Evolutionary conservation across 1,284 basidiomycete species (phyloP).

Genomic region (Cryptococcus sp.): DNA sequence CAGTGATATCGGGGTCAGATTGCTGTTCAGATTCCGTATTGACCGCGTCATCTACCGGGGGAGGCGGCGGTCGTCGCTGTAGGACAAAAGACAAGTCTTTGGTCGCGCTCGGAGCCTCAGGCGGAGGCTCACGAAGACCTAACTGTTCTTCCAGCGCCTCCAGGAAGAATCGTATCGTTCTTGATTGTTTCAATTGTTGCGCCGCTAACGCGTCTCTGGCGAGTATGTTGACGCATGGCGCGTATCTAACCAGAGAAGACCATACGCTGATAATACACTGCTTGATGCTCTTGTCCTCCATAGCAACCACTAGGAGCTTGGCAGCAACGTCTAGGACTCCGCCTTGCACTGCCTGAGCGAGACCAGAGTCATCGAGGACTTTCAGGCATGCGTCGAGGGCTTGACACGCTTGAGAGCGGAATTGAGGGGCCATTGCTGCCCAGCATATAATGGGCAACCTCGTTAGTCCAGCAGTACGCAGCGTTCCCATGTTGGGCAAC

Average conservation of each 20-base stretch:
- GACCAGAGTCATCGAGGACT: constrained; percentile 20
- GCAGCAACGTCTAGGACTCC: constrained; percentile 35
- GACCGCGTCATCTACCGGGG: background rate
- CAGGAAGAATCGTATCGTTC: constrained; percentile 31
- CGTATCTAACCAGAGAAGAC: constrained; percentile 34
- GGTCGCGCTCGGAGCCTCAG: background rate
- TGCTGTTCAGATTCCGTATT: background rate
- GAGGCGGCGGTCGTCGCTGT: no score
- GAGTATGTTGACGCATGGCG: constrained; percentile 19
- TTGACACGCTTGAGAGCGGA: constrained; percentile 24
- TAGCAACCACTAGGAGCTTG: constrained; percentile 18
- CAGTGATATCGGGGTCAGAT: constrained; percentile 2
- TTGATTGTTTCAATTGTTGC: constrained; percentile 15
- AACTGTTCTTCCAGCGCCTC: constrained; percentile 27
- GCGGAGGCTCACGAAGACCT: background rate
- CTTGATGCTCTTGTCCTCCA: constrained; percentile 21
- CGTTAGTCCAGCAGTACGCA: constrained; percentile 16
- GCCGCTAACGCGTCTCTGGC: constrained; percentile 17
- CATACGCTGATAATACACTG: constrained; percentile 34
- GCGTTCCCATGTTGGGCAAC: constrained; percentile 3
- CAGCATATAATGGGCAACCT: constrained; percentile 41
- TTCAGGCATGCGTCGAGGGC: constrained; percentile 34
- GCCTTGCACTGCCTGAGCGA: constrained; percentile 35
- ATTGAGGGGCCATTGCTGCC: constrained; percentile 22
- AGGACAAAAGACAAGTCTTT: no score